Base-by-base conservation (phyloP, 2,329 filamentous ascomycete species). In the Pseudogymnoascus sp. region DNA sequence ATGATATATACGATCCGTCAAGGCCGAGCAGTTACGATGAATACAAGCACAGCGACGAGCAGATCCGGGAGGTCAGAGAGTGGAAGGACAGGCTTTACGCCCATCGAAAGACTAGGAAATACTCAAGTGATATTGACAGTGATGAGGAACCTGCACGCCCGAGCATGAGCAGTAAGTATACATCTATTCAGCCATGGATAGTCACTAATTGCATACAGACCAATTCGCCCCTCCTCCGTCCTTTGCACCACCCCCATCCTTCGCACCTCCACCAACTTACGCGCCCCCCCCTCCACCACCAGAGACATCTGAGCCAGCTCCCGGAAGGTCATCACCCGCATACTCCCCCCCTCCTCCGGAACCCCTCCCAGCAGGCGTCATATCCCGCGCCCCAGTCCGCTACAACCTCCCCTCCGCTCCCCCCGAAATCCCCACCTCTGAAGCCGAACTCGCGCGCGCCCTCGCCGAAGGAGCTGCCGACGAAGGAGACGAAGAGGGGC, bases 1-100 rank as follows among this genome's bases (percentile, higher is more conserved):
- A 96, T 73, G 91, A 96, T 73, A 84, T 95, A 24, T 97, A 96
- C 73, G 93, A 96, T 71, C 90, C 91, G 0, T 81, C 88, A 10
- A 80, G 89, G 40, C 92, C 93, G 7, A 96, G 90, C 41, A 92
- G 87, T 68, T 89, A 93, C 60, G 89, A 93, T 62, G 89, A 93
- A 71, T 97, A 95, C 72, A 83, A 90, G 65, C 82, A 87, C 65
- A 95, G 91, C 71, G 91, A 96, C 64, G 92, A 96, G 76, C 89
- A 90, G 72, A 84, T 93, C 64, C 79, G 83, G 16, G 91, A 96
- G 72, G 84, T 92, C 3, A 82, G 85, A 63, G 91, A 96, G 70
- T 97, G 93, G 93, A 96, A 93, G 73, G 85, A 88, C 41, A 78
- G 89, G 38, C 79, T 96, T 12, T 93, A 95, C 73, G 85, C 86